Percentiles rank a stretch among this genome's conserved stretches.
phyloP scores from a whole-genome alignment of 768 basidiomycete genomes.

The Heimioporus sp. region DNA sequence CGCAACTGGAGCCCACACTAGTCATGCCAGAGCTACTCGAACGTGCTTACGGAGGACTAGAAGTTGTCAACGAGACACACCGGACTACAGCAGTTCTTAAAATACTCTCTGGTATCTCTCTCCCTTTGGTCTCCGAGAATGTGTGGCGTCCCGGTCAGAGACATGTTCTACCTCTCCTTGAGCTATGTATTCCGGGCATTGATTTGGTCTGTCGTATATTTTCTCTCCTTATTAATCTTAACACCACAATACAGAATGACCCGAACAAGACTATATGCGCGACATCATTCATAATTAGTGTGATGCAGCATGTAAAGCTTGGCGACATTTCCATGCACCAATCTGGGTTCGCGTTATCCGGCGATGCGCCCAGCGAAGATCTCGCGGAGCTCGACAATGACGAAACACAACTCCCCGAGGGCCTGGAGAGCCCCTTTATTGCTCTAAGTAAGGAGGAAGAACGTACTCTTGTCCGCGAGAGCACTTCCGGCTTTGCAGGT shows the following conservation, averaged over 20 bases:
- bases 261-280: constrained; percentile 78
- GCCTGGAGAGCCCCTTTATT: constrained; percentile 35
- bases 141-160: constrained; percentile 87
- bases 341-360: constrained; percentile 52
- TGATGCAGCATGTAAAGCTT: constrained; percentile 73
- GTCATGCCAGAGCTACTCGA: constrained; percentile 92
- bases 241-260: constrained; percentile 55
- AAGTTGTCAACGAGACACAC: constrained; percentile 93
- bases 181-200: constrained; percentile 88
- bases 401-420: constrained; percentile 49
- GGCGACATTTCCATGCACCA: constrained; percentile 70
- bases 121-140: constrained; percentile 72
- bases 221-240: not conserved
- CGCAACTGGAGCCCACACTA: constrained; percentile 75
- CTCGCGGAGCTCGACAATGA: constrained; percentile 52
- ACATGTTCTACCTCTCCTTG: constrained; percentile 83
- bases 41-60: constrained; percentile 87
- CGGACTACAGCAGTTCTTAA: constrained; percentile 89
- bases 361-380: constrained; percentile 52
- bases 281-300: constrained; percentile 73
- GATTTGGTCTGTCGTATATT: constrained; percentile 58
- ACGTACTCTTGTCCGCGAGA: constrained; percentile 69
- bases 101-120: constrained; percentile 73
- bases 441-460: constrained; percentile 62
- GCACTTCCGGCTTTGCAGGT: constrained; percentile 79